These are phyloP conservation scores for Colletotrichum sp. DNA, from an alignment of 2,329 filamentous ascomycete genomes.

Conservation along the genomic window DNA sequence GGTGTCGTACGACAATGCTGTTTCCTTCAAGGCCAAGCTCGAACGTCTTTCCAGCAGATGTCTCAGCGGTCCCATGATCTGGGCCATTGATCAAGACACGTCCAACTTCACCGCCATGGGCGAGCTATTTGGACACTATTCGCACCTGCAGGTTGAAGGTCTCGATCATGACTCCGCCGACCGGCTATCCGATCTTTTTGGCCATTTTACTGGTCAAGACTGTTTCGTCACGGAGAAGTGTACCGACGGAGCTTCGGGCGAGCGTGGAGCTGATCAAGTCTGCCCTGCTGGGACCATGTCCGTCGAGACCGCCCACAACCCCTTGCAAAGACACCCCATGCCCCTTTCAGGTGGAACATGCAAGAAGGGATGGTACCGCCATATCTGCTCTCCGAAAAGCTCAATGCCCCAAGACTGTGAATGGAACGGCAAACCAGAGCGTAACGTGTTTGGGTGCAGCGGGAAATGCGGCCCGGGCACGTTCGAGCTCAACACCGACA, in stretches of 20 bases:
- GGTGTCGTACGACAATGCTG: constrained; percentile 38
- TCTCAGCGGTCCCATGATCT: constrained; percentile 28
- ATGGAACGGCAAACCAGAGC: constrained; percentile 27
- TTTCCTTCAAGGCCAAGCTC: constrained; percentile 21
- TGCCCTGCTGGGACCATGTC: constrained; percentile 24
- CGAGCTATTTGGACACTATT: constrained; percentile 24
- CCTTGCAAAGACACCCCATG: not conserved
- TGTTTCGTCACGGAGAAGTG: constrained; percentile 29
- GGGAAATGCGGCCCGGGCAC: constrained; percentile 18
- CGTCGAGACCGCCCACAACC: constrained; percentile 10
- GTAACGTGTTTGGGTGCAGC: not conserved
- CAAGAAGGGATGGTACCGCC: constrained; percentile 25
- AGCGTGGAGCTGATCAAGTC: constrained; percentile 22
- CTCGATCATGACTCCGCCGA: not conserved
- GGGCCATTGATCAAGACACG: constrained; percentile 30
- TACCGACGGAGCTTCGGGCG: constrained; percentile 24
- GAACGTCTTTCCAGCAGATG: constrained; percentile 22
- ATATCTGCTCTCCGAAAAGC: constrained; percentile 32
- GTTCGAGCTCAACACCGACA: constrained; percentile 22
- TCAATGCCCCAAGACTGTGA: constrained; percentile 30
- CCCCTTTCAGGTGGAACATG: constrained; percentile 7
- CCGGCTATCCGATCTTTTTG: constrained; percentile 21
- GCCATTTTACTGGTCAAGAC: constrained; percentile 28
- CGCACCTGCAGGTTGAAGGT: not conserved
- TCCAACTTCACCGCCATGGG: constrained; percentile 23